These are phyloP conservation scores for Inga oerstediana DNA, from an alignment of 306 rosid genomes.

Conservation along the genomic window DNA sequence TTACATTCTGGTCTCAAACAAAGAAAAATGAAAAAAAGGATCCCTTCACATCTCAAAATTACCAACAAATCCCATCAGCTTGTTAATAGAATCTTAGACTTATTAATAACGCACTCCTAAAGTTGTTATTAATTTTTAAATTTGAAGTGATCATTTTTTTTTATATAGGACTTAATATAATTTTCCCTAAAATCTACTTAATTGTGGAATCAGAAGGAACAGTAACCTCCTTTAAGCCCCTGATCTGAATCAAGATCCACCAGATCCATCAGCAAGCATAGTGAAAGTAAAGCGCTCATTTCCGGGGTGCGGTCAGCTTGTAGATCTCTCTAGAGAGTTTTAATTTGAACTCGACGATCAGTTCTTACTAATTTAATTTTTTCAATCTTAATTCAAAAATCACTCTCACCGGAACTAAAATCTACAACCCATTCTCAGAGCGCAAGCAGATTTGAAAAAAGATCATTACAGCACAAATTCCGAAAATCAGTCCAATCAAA, in stretches of 20 bases:
- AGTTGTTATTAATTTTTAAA: too few relatives aligned
- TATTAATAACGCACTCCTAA: too few relatives aligned
- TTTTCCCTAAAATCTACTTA: too few relatives aligned
- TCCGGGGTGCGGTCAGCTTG: too few relatives aligned
- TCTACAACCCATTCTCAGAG: not conserved
- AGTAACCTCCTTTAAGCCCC: not conserved
- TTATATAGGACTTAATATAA: too few relatives aligned
- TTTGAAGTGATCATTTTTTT: too few relatives aligned
- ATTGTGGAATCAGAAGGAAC: too few relatives aligned
- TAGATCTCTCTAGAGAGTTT: not conserved
- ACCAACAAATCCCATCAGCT: too few relatives aligned
- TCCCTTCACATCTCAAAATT: too few relatives aligned
- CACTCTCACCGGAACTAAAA: not conserved
- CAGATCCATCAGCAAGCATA: not conserved
- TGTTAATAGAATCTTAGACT: too few relatives aligned
- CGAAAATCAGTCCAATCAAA: not conserved
- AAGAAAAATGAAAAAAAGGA: too few relatives aligned
- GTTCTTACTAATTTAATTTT: not conserved
- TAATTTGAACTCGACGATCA: not conserved
- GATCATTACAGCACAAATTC: not conserved
- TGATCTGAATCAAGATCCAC: not conserved
- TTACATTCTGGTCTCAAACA: too few relatives aligned
- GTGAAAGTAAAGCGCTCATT: not conserved
- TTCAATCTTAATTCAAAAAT: not conserved
- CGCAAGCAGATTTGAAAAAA: not conserved